Base-by-base conservation (phyloP, 208 protist genomes). In the Angomonas ambiguus region DNA sequence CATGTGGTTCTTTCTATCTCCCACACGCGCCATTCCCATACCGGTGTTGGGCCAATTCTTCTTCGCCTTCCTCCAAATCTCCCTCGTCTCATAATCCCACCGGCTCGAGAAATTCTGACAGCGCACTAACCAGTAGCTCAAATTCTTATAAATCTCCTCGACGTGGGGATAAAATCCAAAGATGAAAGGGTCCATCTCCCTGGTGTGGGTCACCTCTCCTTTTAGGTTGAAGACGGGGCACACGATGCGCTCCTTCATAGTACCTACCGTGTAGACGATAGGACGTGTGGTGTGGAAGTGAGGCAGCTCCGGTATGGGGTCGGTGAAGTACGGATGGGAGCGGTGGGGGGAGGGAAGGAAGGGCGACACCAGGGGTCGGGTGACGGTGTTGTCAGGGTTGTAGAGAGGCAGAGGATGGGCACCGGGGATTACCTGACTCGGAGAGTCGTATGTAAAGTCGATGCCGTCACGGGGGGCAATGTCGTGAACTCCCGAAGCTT, bases 21-120 rank as follows among this genome's bases (percentile, higher is more conserved):
- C 79, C n/a, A 91, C 88, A 31, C 91, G 86, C 8, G 86, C 58
- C 86, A 96, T 92, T 60, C 91, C 91, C 78, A 92, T 91, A 27
- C 91, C 91, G n/a, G 91, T 94, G 67, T 92, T 93, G 2, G 91
- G 87, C 88, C 91, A 96, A 62, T 96, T 94, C 67, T 96, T 96
- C 74, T 93, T 93, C 18, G 88, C 86, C 60, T 84, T 84, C 31
- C 88, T 76, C 85, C 87, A 96, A 68, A 96, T 93, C 70, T 96
- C 91, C 0, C 88, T 85, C 27, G 72, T 87, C 53, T 94, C 86
- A 70, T 93, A 93, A 63, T 96, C 91, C 87, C 88, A 96, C 72
- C 84, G 83, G 73, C 82, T 84, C n/a, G 79, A 81, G 67, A 87
- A 96, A 67, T 94, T 94, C 49, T 90, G 87, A 65, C 86, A 93